These are phyloP conservation scores for Moniliella sp. DNA, from an alignment of 1,284 basidiomycete genomes.

Conservation along the genomic window DNA sequence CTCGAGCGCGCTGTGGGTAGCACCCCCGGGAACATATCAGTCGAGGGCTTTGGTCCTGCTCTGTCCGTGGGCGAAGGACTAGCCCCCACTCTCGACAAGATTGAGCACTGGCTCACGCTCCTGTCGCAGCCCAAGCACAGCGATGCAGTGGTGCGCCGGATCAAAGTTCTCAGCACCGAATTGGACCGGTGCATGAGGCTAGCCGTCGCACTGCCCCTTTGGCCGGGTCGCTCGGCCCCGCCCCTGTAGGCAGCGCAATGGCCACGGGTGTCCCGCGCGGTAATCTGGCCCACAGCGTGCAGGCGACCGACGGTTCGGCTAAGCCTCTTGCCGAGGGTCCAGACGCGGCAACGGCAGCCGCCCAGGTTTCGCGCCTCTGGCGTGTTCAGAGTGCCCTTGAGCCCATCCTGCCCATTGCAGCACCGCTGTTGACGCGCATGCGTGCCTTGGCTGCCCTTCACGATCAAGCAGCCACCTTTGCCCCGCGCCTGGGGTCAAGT, in stretches of 20 bases:
- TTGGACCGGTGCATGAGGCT: conserved; percentile 57
- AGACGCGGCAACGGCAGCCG: too few species aligned
- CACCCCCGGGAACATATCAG: too few species aligned
- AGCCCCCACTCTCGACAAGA: conserved; percentile 55
- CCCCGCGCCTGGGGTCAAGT: too few species aligned
- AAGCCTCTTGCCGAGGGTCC: too few species aligned
- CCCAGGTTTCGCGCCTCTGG: conserved; percentile 39
- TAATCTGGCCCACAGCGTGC: not conserved
- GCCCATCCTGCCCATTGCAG: conserved; percentile 67
- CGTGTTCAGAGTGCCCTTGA: conserved; percentile 59
- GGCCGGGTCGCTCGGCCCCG: not conserved
- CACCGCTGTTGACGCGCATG: conserved; percentile 67
- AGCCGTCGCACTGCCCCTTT: conserved; percentile 33
- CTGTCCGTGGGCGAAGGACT: too few species aligned
- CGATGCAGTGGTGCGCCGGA: conserved; percentile 76
- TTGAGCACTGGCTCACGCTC: conserved; percentile 63
- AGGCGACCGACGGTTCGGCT: not conserved
- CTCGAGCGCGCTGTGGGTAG: too few species aligned
- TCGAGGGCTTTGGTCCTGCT: too few species aligned
- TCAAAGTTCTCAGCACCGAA: conserved; percentile 77
- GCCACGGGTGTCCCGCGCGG: not conserved
- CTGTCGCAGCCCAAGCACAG: conserved; percentile 87
- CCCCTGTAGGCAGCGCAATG: not conserved
- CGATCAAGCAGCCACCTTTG: too few species aligned
- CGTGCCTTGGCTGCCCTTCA: conserved; percentile 64